Evolutionary conservation across 2,329 filamentous ascomycete genomes (phyloP).

Genomic region (Pseudogymnoascus sp.): DNA sequence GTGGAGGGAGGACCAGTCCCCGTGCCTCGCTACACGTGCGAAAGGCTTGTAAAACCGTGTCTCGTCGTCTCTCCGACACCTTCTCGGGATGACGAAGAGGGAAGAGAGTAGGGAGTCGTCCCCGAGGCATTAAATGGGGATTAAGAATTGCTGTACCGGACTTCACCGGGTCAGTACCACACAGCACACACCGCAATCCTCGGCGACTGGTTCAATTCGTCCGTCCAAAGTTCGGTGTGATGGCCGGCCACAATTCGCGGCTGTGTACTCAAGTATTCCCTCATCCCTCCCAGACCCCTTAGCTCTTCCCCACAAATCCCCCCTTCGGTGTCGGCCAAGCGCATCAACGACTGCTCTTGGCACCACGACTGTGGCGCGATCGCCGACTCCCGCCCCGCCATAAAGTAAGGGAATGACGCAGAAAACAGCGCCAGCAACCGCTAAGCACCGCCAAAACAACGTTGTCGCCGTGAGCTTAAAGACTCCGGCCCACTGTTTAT

Average conservation of each 20-base stretch:
- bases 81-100: not conserved
- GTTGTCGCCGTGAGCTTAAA: not conserved
- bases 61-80: not conserved
- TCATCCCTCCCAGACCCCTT: not conserved
- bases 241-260: constrained; percentile 4
- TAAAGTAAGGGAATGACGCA: not conserved
- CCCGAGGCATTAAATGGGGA: not conserved
- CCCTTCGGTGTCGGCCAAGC: not conserved
- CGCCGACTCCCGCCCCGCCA: not conserved
- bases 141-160: not conserved
- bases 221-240: not conserved
- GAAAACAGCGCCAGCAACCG: not conserved
- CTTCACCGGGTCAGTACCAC: not conserved
- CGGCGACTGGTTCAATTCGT: not conserved
- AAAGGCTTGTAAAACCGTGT: not conserved
- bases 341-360: not conserved
- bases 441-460: not conserved
- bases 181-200: not conserved
- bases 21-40: not conserved
- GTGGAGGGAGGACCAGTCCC: not conserved
- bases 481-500: not conserved
- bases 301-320: not conserved
- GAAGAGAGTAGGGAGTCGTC: not conserved
- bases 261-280: not conserved
- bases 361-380: not conserved